phyloP scores from a whole-genome alignment of 345 rosid genomes.

The Corchorus capsularis region DNA sequence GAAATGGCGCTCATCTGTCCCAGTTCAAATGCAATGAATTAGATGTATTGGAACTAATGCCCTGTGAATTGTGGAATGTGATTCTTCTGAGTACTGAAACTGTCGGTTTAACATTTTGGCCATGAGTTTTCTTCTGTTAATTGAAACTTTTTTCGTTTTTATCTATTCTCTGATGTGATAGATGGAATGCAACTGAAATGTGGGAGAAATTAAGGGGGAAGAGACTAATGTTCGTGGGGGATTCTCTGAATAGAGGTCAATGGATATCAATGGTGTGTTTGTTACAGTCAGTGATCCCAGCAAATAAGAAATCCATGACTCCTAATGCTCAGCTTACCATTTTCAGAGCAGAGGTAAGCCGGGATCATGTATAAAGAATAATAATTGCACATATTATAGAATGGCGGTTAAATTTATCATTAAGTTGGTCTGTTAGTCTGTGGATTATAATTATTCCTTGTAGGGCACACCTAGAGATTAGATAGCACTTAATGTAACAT shows the following conservation, averaged over 20 bases:
- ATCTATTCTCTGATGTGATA: conserved; percentile 25
- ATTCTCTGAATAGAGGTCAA: conserved; percentile 92
- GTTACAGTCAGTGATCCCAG: conserved; percentile 78
- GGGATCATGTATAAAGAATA: neutral
- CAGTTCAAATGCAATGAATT: neutral
- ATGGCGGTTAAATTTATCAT: neutral
- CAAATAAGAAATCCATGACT: conserved; percentile 72
- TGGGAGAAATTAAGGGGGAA: conserved; percentile 98
- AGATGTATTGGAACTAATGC: neutral
- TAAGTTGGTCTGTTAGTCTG: neutral
- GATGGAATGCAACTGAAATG: conserved; percentile 85
- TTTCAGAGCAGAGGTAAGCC: conserved; percentile 84
- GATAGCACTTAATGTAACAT: neutral
- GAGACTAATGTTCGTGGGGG: conserved; percentile 96
- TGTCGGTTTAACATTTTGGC: neutral
- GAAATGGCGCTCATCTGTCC: neutral
- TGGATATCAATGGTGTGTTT: conserved; percentile 99
- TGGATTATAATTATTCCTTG: neutral
- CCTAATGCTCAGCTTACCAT: conserved; percentile 91
- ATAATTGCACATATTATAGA: neutral
- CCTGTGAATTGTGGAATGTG: neutral
- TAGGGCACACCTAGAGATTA: neutral
- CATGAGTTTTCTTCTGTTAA: neutral
- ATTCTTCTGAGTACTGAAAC: neutral
- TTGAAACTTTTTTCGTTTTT: neutral